phyloP scores from a whole-genome alignment of 257 asterid species.

The Fraxinus anomala region DNA sequence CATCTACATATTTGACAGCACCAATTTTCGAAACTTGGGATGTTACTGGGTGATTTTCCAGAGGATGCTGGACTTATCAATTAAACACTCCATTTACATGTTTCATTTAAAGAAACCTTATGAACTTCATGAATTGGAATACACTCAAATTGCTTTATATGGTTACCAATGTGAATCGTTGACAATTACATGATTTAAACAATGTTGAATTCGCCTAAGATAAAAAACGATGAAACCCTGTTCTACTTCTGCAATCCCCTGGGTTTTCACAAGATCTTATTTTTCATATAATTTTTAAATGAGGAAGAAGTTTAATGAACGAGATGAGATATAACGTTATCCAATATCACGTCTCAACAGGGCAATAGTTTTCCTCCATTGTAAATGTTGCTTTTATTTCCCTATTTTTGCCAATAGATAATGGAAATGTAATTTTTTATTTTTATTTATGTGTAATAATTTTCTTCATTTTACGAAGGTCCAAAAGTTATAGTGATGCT shows the following conservation, averaged over 20 bases:
- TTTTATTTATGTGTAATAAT: conserved; percentile 20
- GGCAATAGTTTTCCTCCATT: not conserved
- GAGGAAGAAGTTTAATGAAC: not conserved
- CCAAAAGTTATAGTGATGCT: conserved; percentile 67
- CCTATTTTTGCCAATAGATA: conserved; percentile 17
- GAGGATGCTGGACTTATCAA: not conserved
- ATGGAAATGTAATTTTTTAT: conserved; percentile 17
- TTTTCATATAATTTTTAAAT: no score
- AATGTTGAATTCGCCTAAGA: not conserved
- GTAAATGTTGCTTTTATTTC: not conserved
- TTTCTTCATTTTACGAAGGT: conserved; percentile 51
- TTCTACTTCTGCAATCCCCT: not conserved
- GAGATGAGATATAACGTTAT: not conserved
- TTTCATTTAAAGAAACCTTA: not conserved
- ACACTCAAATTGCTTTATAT: not conserved
- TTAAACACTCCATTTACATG: not conserved
- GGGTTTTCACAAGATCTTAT: not conserved
- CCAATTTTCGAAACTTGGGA: not conserved
- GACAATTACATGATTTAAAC: not conserved
- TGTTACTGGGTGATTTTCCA: not conserved
- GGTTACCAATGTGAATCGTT: not conserved
- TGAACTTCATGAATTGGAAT: not conserved
- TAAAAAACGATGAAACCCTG: not conserved
- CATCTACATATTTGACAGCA: not conserved
- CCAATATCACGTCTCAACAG: not conserved